Conservation (phyloP, 305 asterid genomes). For the Solanum hybrid region DNA sequence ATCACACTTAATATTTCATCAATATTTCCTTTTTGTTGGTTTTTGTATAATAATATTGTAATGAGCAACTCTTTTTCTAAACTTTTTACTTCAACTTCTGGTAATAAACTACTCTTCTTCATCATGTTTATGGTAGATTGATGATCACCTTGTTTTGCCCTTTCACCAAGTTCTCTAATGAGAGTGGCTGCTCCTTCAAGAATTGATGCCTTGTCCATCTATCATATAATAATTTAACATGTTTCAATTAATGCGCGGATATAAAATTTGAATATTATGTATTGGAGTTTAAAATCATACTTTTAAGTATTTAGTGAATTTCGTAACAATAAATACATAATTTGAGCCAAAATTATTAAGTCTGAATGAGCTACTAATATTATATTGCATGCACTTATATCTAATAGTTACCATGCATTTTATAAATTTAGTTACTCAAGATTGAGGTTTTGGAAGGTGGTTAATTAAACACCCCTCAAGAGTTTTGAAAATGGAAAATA, state of each 20-base stretch:
- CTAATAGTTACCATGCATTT: not conserved
- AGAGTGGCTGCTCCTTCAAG: slow-evolving; percentile 22
- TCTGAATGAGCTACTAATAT: not conserved
- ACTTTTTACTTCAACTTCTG: slow-evolving; percentile 11
- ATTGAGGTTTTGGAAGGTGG: not conserved
- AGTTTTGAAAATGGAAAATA: not conserved
- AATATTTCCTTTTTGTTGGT: not conserved
- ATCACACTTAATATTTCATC: slow-evolving; percentile 10
- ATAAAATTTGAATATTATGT: not conserved
- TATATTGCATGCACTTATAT: not conserved
- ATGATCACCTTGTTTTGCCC: not conserved
- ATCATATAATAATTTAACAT: not conserved
- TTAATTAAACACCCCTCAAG: not conserved
- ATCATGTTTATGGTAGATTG: not conserved
- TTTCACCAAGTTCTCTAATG: slow-evolving; percentile 19
- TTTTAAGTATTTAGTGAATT: not conserved
- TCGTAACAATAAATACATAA: not conserved
- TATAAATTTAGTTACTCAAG: not conserved
- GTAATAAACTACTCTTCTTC: not conserved
- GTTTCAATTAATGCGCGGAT: not conserved
- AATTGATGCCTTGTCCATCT: slow-evolving; percentile 25
- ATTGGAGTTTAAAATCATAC: not conserved
- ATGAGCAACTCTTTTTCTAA: slow-evolving; percentile 13
- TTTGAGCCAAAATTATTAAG: not conserved
- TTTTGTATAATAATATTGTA: not conserved